phyloP scores from a whole-genome alignment of 345 rosid genomes.

The Lumnitzera racemosa region DNA sequence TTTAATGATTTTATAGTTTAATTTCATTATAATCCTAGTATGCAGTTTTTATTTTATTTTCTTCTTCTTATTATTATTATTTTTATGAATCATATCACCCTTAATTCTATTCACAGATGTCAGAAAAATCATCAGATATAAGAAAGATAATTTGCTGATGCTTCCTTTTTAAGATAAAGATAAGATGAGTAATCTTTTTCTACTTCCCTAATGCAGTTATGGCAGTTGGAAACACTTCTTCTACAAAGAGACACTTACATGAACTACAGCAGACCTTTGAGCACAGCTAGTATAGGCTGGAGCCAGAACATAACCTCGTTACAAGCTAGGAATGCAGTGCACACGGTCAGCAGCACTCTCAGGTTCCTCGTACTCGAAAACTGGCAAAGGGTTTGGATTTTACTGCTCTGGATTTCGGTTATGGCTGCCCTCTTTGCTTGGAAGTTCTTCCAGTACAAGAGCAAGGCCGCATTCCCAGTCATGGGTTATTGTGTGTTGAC shows the following conservation, averaged over 20 bases:
- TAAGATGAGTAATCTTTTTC: no score
- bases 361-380: constrained; percentile 58
- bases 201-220: constrained; percentile 35
- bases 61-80: no score
- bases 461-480: constrained; percentile 65
- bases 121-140: no score
- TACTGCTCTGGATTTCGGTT: constrained; percentile 49
- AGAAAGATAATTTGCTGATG: no score
- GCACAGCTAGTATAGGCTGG: constrained; percentile 63
- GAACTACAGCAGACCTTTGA: constrained; percentile 85
- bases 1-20: no score
- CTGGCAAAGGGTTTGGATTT: constrained; percentile 80
- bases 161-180: no score
- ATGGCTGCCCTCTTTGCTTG: constrained; percentile 73
- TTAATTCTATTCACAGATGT: no score
- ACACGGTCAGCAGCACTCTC: constrained; percentile 25
- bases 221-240: constrained; percentile 93
- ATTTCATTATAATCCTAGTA: no score
- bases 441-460: constrained; percentile 75
- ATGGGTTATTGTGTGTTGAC: constrained; percentile 79
- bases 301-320: constrained; percentile 48
- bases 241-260: constrained; percentile 81
- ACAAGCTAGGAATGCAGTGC: constrained; percentile 30
- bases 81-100: no score
- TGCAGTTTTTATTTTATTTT: no score